Base-by-base conservation (phyloP, 2,329 filamentous ascomycete species). In the Penicillium psychrosexuale region DNA sequence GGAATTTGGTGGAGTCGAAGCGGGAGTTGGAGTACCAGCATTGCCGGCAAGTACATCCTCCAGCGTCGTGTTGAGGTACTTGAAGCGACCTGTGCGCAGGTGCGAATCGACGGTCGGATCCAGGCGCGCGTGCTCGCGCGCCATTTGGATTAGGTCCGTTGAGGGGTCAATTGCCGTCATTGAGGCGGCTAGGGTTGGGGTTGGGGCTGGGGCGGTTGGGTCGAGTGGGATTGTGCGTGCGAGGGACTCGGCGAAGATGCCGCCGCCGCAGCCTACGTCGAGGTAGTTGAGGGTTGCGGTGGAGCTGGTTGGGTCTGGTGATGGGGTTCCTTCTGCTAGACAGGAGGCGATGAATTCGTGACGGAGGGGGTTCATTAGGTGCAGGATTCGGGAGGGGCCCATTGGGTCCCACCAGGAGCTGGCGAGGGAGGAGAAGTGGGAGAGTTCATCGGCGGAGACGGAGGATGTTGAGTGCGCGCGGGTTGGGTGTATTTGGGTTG, bases 391-490 rank as follows among this genome's bases (percentile, higher is more conserved):
- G 4, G 91, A 97, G 7, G 93, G 88, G 48, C 94, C 94, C 69
- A 96, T 86, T 1, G 93, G 90, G 75, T 97, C 92, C 94, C 94
- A 99, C 94, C 94, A 99, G 66, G 88, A 88, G 62, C 89, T 90
- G 61, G 94, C 94, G 67, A 99, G 90, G 60, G 86, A 85, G 69
- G 91, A 91, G 83, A 99, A 99, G 79, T 99, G 94, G 17, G 89
- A 89, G 61, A 99, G 85, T 78, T 99, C 93, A 62, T 87, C 84
- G 50, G 89, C 83, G 67, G 95, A 95, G 75, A 99, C 90, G 52
- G 90, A 91, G 45, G 88, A 85, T 42, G 73, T 71, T 42, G 71
- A 71, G 56, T 73, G 70, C 9, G 60, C 55, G 57, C 68, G 68
- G 46, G 47, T 52, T 39, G 22, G 51, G 8, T 15, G 11, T 24